Conservation (phyloP, 2,329 filamentous ascomycete genomes). For the Helotiales sp. region DNA sequence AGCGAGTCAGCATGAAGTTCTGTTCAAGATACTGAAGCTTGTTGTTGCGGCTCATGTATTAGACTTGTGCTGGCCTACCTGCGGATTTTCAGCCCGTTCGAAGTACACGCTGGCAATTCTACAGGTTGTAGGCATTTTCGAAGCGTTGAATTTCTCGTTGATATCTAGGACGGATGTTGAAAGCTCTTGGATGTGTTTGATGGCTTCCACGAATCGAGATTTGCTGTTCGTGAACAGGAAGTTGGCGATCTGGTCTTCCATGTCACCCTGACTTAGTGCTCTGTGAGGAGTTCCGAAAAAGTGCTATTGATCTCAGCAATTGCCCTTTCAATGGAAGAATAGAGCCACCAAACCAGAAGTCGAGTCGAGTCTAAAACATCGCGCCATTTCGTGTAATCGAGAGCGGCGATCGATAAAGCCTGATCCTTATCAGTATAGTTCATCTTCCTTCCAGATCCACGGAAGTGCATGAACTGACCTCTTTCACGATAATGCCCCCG, state of each 20-base stretch:
- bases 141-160: conserved; percentile 1
- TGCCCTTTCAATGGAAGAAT: background rate
- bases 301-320: conserved; percentile 10
- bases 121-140: background rate
- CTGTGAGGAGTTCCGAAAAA: conserved; percentile 19
- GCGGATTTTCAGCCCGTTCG: no score
- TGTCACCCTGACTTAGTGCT: conserved; percentile 5
- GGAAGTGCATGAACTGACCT: conserved; percentile 8
- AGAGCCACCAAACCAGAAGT: conserved; percentile 2
- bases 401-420: conserved; percentile 4
- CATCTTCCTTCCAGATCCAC: background rate
- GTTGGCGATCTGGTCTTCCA: conserved; percentile 14
- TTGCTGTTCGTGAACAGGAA: background rate
- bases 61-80: background rate
- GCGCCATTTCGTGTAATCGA: conserved; percentile 3
- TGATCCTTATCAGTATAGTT: background rate
- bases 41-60: background rate
- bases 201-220: background rate
- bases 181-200: conserved; percentile 1
- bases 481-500: conserved; percentile 19
- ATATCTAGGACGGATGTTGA: conserved; percentile 3
- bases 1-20: background rate
- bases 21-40: background rate
- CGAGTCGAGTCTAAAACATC: conserved; percentile 8
- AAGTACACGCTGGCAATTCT: background rate